Evolutionary conservation across 2,329 filamentous ascomycete genomes (phyloP), one percentile per base, ranked within the genome.

Genomic region (Aotearoamyces nothofagi): DNA sequence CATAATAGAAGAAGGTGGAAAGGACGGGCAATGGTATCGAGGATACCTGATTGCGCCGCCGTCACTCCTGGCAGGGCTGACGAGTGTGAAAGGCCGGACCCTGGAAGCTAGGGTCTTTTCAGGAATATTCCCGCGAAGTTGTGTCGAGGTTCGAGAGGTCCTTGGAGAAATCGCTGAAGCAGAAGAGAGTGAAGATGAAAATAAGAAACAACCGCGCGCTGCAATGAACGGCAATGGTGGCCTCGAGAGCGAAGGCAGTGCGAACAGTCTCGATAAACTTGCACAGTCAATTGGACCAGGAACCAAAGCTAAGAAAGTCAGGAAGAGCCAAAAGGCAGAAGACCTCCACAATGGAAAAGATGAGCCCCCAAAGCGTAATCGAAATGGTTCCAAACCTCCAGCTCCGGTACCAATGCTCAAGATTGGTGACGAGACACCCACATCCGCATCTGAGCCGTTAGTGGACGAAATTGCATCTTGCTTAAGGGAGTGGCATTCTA

Each of bases 401-500:
- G 92, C 92, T 8, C 90, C 90, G 0, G 86, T 98, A 6, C 90
- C 90, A 4, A 90, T 96, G 79, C 66, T 98, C 30, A 93, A 94
- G 53, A 87, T 98, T 50, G 90, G 90, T 33, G 90, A 98, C 47
- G 90, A 98, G 58, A 93, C 84, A 2, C 82, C 86, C 2, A 92
- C 83, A 0, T 94, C 84, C 5, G 63, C 70, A 10, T 75, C 80
- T 6, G 92, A 98, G 51, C 90, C 90, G 3, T 56, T 98, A 36
- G 86, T 98, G 14, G 90, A 98, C 54, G 90, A 98, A 53, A 96
- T 98, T 43, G 86, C 90, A 9, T 94, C 86, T 3, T 98, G 90
- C 50, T 58, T 98, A 38, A 73, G 90, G 42, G 90, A 98, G 64
- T 98, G 90, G 92, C 87, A 98, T 56, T 92, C 90, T 12, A 93